A percentile compares a stretch with the other conserved stretches of the same genome.
Conservation (phyloP, 768 basidiomycete species). For the Lentinula sp. region DNA sequence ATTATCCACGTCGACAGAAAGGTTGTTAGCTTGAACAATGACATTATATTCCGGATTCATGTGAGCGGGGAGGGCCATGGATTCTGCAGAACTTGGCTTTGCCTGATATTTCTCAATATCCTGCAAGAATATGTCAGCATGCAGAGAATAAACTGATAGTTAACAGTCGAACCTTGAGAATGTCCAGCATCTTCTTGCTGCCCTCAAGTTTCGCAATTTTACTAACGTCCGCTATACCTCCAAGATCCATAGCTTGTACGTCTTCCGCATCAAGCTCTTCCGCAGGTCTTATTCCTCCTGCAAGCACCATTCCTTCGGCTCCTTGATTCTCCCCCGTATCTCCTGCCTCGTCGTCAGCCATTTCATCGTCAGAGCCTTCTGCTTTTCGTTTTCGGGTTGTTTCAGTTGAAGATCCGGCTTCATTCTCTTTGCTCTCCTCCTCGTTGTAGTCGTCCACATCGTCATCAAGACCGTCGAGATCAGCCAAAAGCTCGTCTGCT, state of each 20-base stretch:
- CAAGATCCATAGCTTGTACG: slow-evolving; percentile 91
- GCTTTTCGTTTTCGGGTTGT: slow-evolving; percentile 61
- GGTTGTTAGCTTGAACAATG: slow-evolving; percentile 96
- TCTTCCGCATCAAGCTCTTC: slow-evolving; percentile 93
- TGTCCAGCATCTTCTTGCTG: slow-evolving; percentile 84
- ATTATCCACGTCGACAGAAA: slow-evolving; percentile 97
- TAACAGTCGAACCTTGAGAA: slow-evolving; percentile 54
- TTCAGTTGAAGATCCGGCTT: slow-evolving; percentile 10
- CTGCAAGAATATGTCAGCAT: slow-evolving; percentile 30
- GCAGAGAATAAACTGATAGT: not conserved
- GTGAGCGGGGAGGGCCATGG: slow-evolving; percentile 75
- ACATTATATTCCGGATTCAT: slow-evolving; percentile 93
- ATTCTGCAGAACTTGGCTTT: slow-evolving; percentile 73
- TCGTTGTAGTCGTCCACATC: slow-evolving; percentile 48
- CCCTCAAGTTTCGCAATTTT: slow-evolving; percentile 87
- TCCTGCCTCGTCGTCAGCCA: slow-evolving; percentile 42
- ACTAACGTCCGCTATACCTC: slow-evolving; percentile 75
- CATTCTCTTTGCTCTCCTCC: slow-evolving; percentile 29
- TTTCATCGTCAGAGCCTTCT: slow-evolving; percentile 44
- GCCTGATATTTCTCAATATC: slow-evolving; percentile 85
- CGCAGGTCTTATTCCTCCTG: slow-evolving; percentile 89
- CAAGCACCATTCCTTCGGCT: slow-evolving; percentile 59
- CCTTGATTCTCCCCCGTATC: slow-evolving; percentile 39
- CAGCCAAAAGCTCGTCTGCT: slow-evolving; percentile 89
- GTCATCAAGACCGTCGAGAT: slow-evolving; percentile 82